Percentiles rank a stretch among this genome's conserved stretches.
Evolutionary conservation across 129 eudicot species (phyloP).

Genomic region (Flaveria ramosissima): DNA sequence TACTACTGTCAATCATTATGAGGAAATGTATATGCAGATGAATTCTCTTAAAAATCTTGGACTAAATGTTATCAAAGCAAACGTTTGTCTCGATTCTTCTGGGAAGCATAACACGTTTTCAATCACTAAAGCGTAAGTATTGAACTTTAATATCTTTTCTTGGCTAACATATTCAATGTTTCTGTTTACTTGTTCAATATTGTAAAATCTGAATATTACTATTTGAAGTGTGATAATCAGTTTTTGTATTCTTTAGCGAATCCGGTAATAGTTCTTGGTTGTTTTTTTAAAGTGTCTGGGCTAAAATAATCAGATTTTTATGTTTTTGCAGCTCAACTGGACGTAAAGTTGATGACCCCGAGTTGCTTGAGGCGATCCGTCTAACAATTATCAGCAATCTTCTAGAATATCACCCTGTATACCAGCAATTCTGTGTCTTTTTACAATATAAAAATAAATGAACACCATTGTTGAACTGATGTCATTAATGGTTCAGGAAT

Average conservation of each 20-base stretch:
- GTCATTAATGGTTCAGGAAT: slow-evolving; percentile 58
- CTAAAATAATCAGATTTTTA: not conserved
- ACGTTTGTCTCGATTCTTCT: slow-evolving; percentile 86
- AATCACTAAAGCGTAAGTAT: slow-evolving; percentile 83
- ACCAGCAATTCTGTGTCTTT: slow-evolving; percentile 7
- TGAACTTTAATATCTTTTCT: slow-evolving; percentile 15
- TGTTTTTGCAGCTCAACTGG: slow-evolving; percentile 74
- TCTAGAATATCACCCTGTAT: slow-evolving; percentile 94
- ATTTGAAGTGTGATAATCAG: not conserved
- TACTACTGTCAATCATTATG: slow-evolving; percentile 9
- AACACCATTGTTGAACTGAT: not conserved
- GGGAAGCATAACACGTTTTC: slow-evolving; percentile 93
- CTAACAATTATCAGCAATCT: slow-evolving; percentile 87
- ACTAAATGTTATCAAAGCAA: slow-evolving; percentile 90
- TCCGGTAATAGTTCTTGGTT: too few species aligned
- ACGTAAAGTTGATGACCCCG: slow-evolving; percentile 93
- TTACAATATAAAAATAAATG: not conserved
- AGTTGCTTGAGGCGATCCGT: slow-evolving; percentile 94
- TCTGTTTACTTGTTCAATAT: not conserved
- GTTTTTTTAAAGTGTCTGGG: not conserved
- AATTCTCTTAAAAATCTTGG: slow-evolving; percentile 88
- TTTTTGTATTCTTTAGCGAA: too few species aligned
- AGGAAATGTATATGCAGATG: slow-evolving; percentile 59
- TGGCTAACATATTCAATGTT: not conserved
- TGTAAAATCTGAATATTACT: not conserved